These are phyloP conservation scores for Phytophthora capsici DNA, from an alignment of 352 stramenopile genomes.

Conservation along the genomic window DNA sequence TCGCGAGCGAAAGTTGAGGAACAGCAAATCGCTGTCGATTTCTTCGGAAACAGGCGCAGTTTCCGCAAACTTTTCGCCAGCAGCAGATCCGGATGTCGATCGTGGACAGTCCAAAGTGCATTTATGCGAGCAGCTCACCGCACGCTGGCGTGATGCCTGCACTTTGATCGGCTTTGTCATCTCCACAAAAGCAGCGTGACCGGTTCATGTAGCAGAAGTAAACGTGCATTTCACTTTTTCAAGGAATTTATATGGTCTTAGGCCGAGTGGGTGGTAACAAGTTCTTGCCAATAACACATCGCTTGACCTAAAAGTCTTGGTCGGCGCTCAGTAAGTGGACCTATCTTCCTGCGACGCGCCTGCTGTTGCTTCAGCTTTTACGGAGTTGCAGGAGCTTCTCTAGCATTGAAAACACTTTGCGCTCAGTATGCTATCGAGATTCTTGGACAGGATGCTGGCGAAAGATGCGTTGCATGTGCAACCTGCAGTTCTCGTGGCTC, in stretches of 20 bases:
- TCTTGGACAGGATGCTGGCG: conserved; percentile 26
- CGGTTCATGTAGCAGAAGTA: no score
- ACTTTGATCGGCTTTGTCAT: conserved; percentile 13
- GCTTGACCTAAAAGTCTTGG: not conserved
- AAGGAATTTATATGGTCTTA: not conserved
- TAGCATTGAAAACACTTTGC: conserved; percentile 18
- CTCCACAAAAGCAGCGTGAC: not conserved
- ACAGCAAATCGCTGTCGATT: conserved; percentile 21
- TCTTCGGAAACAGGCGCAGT: conserved; percentile 27
- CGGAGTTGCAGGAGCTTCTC: conserved; percentile 28
- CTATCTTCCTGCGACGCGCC: conserved; percentile 33
- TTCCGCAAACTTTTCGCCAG: conserved; percentile 33
- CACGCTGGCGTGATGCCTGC: conserved; percentile 10
- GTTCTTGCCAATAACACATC: not conserved
- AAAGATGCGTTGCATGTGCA: conserved; percentile 37
- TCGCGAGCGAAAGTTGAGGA: conserved; percentile 23
- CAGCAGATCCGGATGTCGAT: conserved; percentile 24
- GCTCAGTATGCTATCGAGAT: conserved; percentile 15
- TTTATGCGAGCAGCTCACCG: conserved; percentile 12
- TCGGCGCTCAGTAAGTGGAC: not conserved
- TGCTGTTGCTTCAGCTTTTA: conserved; percentile 41
- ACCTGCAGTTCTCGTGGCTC: conserved; percentile 33
- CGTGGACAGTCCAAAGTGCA: conserved; percentile 26
- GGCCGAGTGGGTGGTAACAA: conserved; percentile 8
- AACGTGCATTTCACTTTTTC: not conserved